These are phyloP conservation scores for Cadophora malorum DNA, from an alignment of 2,329 filamentous ascomycete species.

Conservation along the genomic window DNA sequence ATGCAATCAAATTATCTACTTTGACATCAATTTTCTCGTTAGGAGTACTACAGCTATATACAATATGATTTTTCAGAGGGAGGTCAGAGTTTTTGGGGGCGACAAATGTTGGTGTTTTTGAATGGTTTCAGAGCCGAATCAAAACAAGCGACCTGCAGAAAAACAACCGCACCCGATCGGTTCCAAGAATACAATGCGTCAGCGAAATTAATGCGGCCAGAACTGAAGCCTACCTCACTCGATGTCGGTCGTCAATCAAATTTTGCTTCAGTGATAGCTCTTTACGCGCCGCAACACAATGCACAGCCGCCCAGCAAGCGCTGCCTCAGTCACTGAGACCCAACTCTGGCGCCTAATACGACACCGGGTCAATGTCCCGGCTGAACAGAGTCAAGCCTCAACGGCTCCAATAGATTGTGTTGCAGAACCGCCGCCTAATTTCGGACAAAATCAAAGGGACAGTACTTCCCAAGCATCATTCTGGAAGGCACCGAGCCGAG, in stretches of 20 bases:
- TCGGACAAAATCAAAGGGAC: neutral
- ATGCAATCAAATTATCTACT: too few species aligned
- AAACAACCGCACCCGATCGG: neutral
- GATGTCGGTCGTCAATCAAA: too few species aligned
- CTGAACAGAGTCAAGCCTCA: neutral
- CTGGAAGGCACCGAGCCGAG: neutral
- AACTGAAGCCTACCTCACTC: neutral
- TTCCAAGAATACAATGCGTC: neutral
- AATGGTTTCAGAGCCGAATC: neutral
- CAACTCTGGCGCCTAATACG: neutral
- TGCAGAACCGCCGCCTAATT: neutral
- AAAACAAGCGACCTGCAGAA: neutral
- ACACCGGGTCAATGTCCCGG: neutral
- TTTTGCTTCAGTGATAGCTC: too few species aligned
- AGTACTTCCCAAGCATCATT: neutral
- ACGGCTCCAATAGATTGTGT: neutral
- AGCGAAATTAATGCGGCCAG: neutral
- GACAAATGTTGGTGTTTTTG: neutral
- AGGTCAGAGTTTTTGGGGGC: neutral
- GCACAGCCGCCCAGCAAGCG: neutral
- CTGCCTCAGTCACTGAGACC: neutral
- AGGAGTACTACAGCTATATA: neutral
- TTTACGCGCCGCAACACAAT: neutral
- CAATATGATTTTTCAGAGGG: neutral
- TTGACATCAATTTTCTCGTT: neutral